Conservation (phyloP, 331 rosid genomes). For the Dryas integrifolia region DNA sequence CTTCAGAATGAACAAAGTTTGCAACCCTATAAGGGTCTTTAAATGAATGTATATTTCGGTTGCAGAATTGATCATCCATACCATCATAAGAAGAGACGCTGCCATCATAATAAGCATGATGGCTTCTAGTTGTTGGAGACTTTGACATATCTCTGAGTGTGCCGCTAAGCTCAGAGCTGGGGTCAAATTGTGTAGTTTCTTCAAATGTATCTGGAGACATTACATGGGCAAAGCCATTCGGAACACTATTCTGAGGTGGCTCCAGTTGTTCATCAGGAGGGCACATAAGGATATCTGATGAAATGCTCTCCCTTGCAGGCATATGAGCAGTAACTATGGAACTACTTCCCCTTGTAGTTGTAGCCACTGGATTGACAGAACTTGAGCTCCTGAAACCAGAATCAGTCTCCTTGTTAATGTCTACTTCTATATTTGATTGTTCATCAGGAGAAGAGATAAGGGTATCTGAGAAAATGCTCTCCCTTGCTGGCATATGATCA, state of each 20-base stretch:
- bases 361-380: constrained; percentile 19
- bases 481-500: constrained; percentile 26
- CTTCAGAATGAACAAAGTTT: constrained; percentile 34
- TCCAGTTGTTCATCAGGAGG: constrained; percentile 36
- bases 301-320: constrained; percentile 29
- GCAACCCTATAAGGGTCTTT: constrained; percentile 24
- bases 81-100: constrained; percentile 78
- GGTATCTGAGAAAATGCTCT: constrained; percentile 29
- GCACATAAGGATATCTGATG: constrained; percentile 34
- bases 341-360: constrained; percentile 29
- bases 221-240: constrained; percentile 22
- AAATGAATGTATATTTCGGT: constrained; percentile 29
- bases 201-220: constrained; percentile 36
- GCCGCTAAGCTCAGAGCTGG: constrained; percentile 40
- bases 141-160: constrained; percentile 31
- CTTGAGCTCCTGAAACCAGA: constrained; percentile 40
- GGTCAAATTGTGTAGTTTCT: constrained; percentile 34
- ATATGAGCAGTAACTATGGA: constrained; percentile 26
- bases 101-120: constrained; percentile 54
- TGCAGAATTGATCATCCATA: constrained; percentile 42
- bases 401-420: constrained; percentile 23
- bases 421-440: constrained; percentile 34
- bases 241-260: constrained; percentile 33
- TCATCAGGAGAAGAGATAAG: constrained; percentile 40
- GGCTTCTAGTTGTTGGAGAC: constrained; percentile 41